Evolutionary conservation across 2,329 filamentous ascomycete species (phyloP).

Genomic region (Annulohypoxylon truncatum): DNA sequence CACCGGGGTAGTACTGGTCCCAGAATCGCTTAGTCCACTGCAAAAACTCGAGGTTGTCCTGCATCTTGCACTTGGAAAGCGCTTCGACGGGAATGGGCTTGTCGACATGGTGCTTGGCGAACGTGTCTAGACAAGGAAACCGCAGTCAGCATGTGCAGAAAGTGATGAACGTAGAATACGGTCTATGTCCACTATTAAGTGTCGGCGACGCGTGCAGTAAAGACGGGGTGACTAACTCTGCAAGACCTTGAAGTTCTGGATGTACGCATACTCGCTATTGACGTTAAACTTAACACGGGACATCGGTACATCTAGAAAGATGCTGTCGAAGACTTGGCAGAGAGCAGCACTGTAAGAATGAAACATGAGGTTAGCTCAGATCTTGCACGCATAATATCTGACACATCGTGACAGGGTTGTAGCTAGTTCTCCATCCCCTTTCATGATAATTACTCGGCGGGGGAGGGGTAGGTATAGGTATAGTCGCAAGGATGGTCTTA

Average conservation of each 20-base stretch:
- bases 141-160: conserved; percentile 7
- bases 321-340: conserved; percentile 98
- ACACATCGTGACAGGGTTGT: conserved; percentile 9
- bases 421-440: conserved; percentile 8
- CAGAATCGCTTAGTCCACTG: conserved; percentile 98
- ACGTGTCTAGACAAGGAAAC: conserved; percentile 69
- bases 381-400: conserved; percentile 11
- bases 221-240: conserved; percentile 76
- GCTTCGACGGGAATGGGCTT: conserved; percentile 88
- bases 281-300: conserved; percentile 97
- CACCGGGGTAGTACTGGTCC: conserved; percentile 97
- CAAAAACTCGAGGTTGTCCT: conserved; percentile 98
- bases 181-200: conserved; percentile 2
- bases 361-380: conserved; percentile 40
- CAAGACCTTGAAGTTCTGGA: conserved; percentile 98
- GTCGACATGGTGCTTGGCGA: conserved; percentile 87
- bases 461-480: conserved; percentile 53
- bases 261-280: conserved; percentile 95
- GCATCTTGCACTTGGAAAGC: conserved; percentile 99
- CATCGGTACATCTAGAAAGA: conserved; percentile 97
- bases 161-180: not conserved
- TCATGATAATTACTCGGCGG: conserved; percentile 36
- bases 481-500: conserved; percentile 60
- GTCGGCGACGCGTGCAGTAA: not conserved
- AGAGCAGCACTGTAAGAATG: conserved; percentile 78